Base-by-base conservation (phyloP, 108 stramenopile genomes). In the Conticribra weissflogii region DNA sequence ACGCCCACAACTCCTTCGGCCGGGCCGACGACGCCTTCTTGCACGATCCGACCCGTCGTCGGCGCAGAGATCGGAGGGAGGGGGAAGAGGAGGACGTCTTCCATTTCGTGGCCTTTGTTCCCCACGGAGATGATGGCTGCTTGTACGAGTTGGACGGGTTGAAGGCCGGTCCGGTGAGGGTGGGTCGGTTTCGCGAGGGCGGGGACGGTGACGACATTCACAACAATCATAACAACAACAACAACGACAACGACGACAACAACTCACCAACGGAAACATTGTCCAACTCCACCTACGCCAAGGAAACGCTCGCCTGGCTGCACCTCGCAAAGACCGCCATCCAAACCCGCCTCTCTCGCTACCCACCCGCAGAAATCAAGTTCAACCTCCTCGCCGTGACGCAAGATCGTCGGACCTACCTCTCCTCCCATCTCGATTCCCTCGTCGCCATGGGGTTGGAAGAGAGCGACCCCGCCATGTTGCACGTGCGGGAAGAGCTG, bases 61-160 rank as follows among this genome's bases (percentile, higher is more conserved):
- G 8, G 59, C 52, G 41, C 23, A 54, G 32, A 82, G 36, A 75
- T 22, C 63, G 83, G 46, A 54, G 58, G 4, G 81, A 85, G 7
- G 85, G 79, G 5, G 64, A 76, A 1, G 81, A 90, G 22, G 96
- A 94, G 64, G 96, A 98, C 63, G 96, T 92, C 44, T 98, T 94
- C 74, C 98, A 98, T 69, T 98, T 97, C 80, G 83, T 98, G 12
- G 96, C 97, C 14, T 98, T 95, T 69, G 79, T 97, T 33, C 96
- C 96, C 3, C 56, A 54, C 32, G 56, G 54, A 2, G 57, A 55
- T 1, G 73, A 84, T 56, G 87, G 86, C 19, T 81, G 55, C 28
- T 93, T 98, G 0, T 97, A 96, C 65, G 98, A 98, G 81, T 82
- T 98, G 59, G 98, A 98, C 76, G 98, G 98, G 22, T 79, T 98